A percentile compares a stretch with the other conserved stretches of the same genome.
These are phyloP conservation scores for Trapa bicornis DNA, from an alignment of 345 rosid genomes.

Conservation along the genomic window DNA sequence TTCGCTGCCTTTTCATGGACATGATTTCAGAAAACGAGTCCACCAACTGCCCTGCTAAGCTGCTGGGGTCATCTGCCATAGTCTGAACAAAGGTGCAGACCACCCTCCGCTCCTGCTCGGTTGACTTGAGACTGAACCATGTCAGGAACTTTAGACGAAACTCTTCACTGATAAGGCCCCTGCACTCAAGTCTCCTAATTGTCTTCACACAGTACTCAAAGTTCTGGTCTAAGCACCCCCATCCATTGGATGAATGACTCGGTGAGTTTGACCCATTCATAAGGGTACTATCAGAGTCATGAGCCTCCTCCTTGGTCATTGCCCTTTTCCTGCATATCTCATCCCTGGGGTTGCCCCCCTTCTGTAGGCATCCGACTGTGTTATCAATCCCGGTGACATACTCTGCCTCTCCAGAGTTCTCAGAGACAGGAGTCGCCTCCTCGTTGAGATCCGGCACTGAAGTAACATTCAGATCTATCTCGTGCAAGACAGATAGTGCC, in stretches of 20 bases:
- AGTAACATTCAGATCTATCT: slow-evolving; percentile 65
- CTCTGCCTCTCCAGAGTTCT: slow-evolving; percentile 76
- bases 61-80: slow-evolving; percentile 65
- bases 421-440: slow-evolving; percentile 67
- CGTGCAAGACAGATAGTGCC: slow-evolving; percentile 39
- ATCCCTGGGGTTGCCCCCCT: slow-evolving; percentile 41
- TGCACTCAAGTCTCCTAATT: slow-evolving; percentile 72
- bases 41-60: slow-evolving; percentile 86
- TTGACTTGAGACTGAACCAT: slow-evolving; percentile 88
- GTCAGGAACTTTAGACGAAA: slow-evolving; percentile 83
- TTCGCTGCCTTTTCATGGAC: slow-evolving; percentile 61
- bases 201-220: slow-evolving; percentile 78
- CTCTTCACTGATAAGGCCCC: slow-evolving; percentile 56
- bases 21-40: slow-evolving; percentile 66
- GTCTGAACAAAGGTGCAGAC: slow-evolving; percentile 83
- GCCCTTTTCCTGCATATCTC: slow-evolving; percentile 57
- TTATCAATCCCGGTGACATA: slow-evolving; percentile 26
- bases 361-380: slow-evolving; percentile 30
- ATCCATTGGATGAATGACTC: slow-evolving; percentile 24
- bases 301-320: slow-evolving; percentile 49
- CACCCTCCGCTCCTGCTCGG: slow-evolving; percentile 73
- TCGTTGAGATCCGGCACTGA: slow-evolving; percentile 90
- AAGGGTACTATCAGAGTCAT: slow-evolving; percentile 75
- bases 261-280: slow-evolving; percentile 42
- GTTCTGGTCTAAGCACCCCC: slow-evolving; percentile 61